Conservation (phyloP, 805 yeast species). For the Yarrowia phangngaensis region DNA sequence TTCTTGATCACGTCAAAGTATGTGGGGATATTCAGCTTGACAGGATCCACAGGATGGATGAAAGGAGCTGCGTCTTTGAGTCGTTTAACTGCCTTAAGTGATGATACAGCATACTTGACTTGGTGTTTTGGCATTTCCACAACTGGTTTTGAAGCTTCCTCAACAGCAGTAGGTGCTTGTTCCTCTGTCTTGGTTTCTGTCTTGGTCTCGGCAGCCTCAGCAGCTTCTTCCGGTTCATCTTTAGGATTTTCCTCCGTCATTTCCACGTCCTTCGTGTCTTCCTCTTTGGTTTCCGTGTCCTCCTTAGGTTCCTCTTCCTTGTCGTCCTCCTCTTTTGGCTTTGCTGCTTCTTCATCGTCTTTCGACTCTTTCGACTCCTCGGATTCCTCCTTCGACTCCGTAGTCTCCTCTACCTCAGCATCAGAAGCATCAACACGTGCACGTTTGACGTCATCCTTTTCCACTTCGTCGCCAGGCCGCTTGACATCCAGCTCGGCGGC, state of each 20-base stretch:
- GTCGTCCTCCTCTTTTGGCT: slow-evolving; percentile 25
- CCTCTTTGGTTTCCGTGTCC: slow-evolving; percentile 1
- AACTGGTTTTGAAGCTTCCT: slow-evolving; percentile 13
- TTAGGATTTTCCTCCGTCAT: neutral
- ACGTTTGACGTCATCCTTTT: slow-evolving; percentile 24
- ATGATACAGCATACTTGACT: slow-evolving; percentile 68
- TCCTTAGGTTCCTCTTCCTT: slow-evolving; percentile 22
- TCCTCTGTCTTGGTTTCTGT: neutral
- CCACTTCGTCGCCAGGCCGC: slow-evolving; percentile 26
- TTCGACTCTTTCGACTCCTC: slow-evolving; percentile 26
- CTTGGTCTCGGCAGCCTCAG: slow-evolving; percentile 1
- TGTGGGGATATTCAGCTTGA: slow-evolving; percentile 82
- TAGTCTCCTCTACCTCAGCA: slow-evolving; percentile 22
- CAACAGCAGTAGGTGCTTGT: slow-evolving; percentile 2
- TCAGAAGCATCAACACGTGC: slow-evolving; percentile 23
- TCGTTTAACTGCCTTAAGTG: slow-evolving; percentile 81
- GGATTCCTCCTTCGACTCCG: slow-evolving; percentile 30
- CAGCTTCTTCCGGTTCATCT: slow-evolving; percentile 17
- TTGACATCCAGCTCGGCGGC: slow-evolving; percentile 21
- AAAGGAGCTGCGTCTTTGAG: slow-evolving; percentile 92
- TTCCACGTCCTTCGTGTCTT: neutral
- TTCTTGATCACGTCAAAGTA: slow-evolving; percentile 76
- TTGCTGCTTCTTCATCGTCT: neutral
- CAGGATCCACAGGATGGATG: slow-evolving; percentile 81
- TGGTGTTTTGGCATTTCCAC: slow-evolving; percentile 56